Evolutionary conservation across 331 rosid genomes (phyloP), one percentile per base, ranked within the genome.

Genomic region (Rhamnella rubrinervis): DNA sequence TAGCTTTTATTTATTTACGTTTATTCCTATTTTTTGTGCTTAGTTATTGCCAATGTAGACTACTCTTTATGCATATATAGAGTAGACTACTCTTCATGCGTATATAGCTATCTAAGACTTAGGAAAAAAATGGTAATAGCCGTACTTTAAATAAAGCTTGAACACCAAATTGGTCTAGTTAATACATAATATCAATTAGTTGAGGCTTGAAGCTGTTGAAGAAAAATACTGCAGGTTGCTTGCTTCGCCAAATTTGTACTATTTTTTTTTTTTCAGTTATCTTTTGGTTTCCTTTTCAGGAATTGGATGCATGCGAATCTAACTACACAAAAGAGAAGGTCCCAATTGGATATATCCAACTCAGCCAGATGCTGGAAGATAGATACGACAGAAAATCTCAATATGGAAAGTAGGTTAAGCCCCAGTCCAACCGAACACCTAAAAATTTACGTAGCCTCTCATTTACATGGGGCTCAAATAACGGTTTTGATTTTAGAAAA

Each of bases 311-410:
- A 79, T 79, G 77, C 89, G 80, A 68, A 81, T 84, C 78, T 44
- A 17, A 51, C 15, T 67, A 40, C 46, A 25, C 65, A 37, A 69
- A 74, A 84, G 82, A 73, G 68, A 69, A 72, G 87, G 86, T 89
- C 90, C 88, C 90, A 83, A 84, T 46, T 79, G 95, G 95, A 88
- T 86, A 88, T 68, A 83, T 67, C 73, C 90, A 81, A 26, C 31
- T 26, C 67, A 77, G 79, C 70, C 11, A 79, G 83, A 86, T 90
- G 80, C 92, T 64, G 62, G 26, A 61, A 63, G 82, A 82, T 82
- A 75, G 86, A 79, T 56, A 83, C 71, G 77, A 64, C 58, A 71
- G 47, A 77, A 78, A 76, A 13, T 15, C 19, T 31, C 46, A 53
- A 39, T 14, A 49, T 39, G 23, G 21, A 40, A 73, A 55, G 40